Evolutionary conservation across 805 yeast species (phyloP).

Genomic region (Sungouiella thailandica): DNA sequence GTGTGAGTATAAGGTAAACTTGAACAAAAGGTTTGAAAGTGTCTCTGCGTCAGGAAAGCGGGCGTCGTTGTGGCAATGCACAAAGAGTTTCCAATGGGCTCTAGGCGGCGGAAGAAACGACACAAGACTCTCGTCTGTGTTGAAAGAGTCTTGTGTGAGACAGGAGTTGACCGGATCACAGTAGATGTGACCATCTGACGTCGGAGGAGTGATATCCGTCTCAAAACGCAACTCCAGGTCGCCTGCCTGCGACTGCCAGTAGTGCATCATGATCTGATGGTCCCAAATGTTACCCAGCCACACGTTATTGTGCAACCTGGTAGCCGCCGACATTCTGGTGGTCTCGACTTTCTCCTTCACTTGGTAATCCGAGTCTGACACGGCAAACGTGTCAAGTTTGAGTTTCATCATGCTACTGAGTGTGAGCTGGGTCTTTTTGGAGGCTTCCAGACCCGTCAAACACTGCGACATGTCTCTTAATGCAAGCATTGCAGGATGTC

Average conservation of each 20-base stretch:
- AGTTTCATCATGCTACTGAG: conserved; percentile 6
- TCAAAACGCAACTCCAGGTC: conserved; percentile 5
- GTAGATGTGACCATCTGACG: conserved; percentile 3
- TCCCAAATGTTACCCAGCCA: conserved; percentile 87
- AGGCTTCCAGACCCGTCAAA: conserved; percentile 8
- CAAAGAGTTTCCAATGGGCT: conserved; percentile 49
- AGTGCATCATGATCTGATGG: conserved; percentile 38
- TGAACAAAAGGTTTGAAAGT: conserved; percentile 32
- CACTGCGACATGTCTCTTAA: conserved; percentile 9
- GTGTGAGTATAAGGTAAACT: conserved; percentile 24
- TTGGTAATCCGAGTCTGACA: conserved; percentile 65
- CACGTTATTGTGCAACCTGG: conserved; percentile 48
- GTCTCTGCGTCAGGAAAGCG: conserved; percentile 43
- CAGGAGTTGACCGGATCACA: conserved; percentile 14
- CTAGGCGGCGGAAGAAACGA: conserved; percentile 39
- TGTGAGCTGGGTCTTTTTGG: conserved; percentile 17
- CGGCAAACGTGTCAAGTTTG: conserved; percentile 8
- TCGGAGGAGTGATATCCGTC: conserved; percentile 4
- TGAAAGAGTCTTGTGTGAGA: conserved; percentile 5
- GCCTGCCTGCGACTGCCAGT: conserved; percentile 6
- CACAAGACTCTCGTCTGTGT: conserved; percentile 4
- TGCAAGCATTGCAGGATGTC: conserved; percentile 8
- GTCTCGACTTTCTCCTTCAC: conserved; percentile 80
- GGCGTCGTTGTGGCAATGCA: conserved; percentile 59
- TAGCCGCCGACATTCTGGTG: conserved; percentile 76